Evolutionary conservation across 306 rosid species (phyloP).

Genomic region (Cicer arietinum): DNA sequence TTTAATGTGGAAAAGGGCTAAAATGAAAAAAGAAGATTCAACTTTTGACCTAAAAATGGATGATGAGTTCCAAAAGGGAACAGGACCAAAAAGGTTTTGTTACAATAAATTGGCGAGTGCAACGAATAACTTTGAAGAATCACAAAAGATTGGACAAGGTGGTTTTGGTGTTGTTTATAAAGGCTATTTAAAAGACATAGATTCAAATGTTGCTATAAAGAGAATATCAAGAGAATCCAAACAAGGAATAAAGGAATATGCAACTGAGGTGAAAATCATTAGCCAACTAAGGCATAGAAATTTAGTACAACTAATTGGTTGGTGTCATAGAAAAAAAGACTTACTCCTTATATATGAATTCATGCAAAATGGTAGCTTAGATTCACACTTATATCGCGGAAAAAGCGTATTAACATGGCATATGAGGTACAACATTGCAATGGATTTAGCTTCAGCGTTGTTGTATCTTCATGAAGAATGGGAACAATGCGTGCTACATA

Average conservation of each 20-base stretch:
- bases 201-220: conserved; percentile 9
- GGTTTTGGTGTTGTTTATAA: conserved; percentile 30
- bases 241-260: conserved; percentile 35
- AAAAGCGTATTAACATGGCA: conserved; percentile 12
- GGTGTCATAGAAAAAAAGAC: conserved; percentile 28
- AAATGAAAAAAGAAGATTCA: conserved; percentile 4
- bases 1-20: conserved; percentile 10
- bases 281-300: conserved; percentile 27
- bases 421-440: not conserved
- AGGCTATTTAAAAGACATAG: conserved; percentile 25
- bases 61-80: conserved; percentile 22
- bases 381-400: conserved; percentile 8
- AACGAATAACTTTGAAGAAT: conserved; percentile 17
- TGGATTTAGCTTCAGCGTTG: conserved; percentile 13
- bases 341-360: conserved; percentile 20
- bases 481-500: conserved; percentile 32
- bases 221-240: conserved; percentile 21
- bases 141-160: conserved; percentile 17
- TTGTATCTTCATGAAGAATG: conserved; percentile 33
- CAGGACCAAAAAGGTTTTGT: conserved; percentile 29
- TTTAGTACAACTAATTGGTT: conserved; percentile 26
- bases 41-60: conserved; percentile 22
- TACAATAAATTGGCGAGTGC: conserved; percentile 4
- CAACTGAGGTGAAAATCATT: conserved; percentile 33
- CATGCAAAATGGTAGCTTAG: conserved; percentile 37